Evolutionary conservation across 164 flowering plant genomes (phyloP), one percentile per base, ranked within the genome.

Genomic region (Malania oleifera): DNA sequence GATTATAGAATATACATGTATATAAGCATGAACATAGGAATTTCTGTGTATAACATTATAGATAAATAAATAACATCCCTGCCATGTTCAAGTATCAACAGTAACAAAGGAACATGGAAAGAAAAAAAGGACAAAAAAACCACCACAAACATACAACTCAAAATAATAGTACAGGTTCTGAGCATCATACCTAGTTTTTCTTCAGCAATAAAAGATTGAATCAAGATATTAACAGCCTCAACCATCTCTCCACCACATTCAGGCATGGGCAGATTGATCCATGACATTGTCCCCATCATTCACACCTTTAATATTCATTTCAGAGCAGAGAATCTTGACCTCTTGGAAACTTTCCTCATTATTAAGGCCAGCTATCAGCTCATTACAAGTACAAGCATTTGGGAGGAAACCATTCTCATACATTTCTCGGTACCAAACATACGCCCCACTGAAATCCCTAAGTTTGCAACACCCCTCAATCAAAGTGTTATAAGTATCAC

Each of bases 381-480:
- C 72, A 13, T 75, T 57, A 61, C 78, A 68, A 2, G 58, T 45
- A 40, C 58, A 14, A n/a, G 57, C 57, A 63, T 29, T 48, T 12
- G 73, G 80, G 6, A 65, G 49, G 62, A 80, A 77, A 40, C 82
- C 80, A 29, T 65, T 69, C 29, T 68, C 82, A 39, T 62, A 45
- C 91, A 86, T 86, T 64, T 86, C 91, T 57, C 68, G 67, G 45
- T 71, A 85, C 80, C 85, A 81, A 53, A 7, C 25, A 67, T 82
- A 83, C 13, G 90, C 91, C 20, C 78, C 82, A 25, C 8, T 8
- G 40, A 72, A 78, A 59, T 85, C 76, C 23, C 67, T 75, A 4
- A 67, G 43, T 54, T 78, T 73, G 67, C 84, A 83, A 55, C 71
- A 67, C 22, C 84, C 85, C 60, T 73, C 74, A 48, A 87, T 49